These are phyloP conservation scores for Schizophyllum amplum DNA, from an alignment of 1,284 basidiomycete species.

Conservation along the genomic window DNA sequence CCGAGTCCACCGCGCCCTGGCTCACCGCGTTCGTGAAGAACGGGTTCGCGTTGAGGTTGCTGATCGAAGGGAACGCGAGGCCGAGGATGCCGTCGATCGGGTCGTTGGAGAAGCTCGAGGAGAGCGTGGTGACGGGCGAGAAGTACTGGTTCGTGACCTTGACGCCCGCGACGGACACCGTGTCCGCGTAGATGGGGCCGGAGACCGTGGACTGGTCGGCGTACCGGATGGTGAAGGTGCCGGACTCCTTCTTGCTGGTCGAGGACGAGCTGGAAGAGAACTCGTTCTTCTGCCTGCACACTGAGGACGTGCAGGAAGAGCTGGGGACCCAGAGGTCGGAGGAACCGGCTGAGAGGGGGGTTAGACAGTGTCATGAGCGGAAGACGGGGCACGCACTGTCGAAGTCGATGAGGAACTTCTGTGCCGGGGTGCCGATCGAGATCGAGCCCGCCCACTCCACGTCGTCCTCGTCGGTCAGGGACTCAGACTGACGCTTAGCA, in stretches of 20 bases:
- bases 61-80: constrained; percentile 11
- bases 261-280: constrained; percentile 6
- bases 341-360: constrained; percentile 7
- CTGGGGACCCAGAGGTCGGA: constrained; percentile 13
- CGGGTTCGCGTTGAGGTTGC: constrained; percentile 6
- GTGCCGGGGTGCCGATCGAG: constrained; percentile 3
- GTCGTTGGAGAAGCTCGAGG: constrained; percentile 6
- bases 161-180: constrained; percentile 10
- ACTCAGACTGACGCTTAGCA: constrained; percentile 5
- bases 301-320: constrained; percentile 1
- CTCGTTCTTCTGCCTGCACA: constrained; percentile 6
- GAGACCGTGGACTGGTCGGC: constrained; percentile 10
- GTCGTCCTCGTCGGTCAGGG: constrained; percentile 5
- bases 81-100: constrained; percentile 14
- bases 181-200: constrained; percentile 12
- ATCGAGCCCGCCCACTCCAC: constrained; percentile 6
- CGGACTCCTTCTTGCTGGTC: constrained; percentile 1
- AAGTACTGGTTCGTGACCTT: constrained; percentile 9
- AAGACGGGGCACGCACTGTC: not conserved
- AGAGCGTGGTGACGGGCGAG: constrained; percentile 12
- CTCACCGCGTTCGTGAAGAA: constrained; percentile 9
- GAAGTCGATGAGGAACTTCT: constrained; percentile 9
- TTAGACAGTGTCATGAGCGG: not conserved
- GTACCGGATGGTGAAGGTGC: constrained; percentile 8
- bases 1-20: constrained; percentile 1